Base-by-base conservation (phyloP, 805 yeast genomes). In the Saccharomyces eubayanus region DNA sequence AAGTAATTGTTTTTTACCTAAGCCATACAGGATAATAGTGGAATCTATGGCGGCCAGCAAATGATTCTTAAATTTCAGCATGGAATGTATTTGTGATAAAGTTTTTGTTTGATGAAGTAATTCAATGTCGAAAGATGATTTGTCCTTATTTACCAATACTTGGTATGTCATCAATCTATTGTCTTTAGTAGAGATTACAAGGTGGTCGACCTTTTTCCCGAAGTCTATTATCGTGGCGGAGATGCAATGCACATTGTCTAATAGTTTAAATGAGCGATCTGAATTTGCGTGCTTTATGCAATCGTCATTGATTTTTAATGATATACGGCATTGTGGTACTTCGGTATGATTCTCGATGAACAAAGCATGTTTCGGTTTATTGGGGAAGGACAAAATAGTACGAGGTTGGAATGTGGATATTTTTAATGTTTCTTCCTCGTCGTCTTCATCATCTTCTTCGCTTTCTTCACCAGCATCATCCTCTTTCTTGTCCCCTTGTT, bases 1-100 rank as follows among this genome's bases (percentile, higher is more conserved):
- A 53, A 94, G 72, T 41, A 92, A 72, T 63, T 91, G 97, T 58
- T 85, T 87, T 61, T 76, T 75, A 1, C 99, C 99, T 29, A 89
- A 57, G 28, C 84, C 91, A 64, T 78, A 90, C 8, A 87, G 59
- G 36, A 87, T 70, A 49, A 92, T 60, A 49, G 69, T 67, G 47
- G 77, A 73, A 0, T 76, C 77, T 49, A 80, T 59, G 0, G 88
- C 91, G 1, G 79, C 84, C 1, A 90, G 66, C 1, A 90, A 64
- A 55, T 75, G 76, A 0, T 84, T 87, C 49, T 78, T 77, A 65
- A 88, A 89, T 10, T 73, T 69, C 1, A 67, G 59, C 65, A 91
- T 59, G 0, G 86, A 74, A 29, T 74, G 57, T 0, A 82, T 80
- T 1, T 73, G 70, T 6, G 62, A 71, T 4, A 79, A 82, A 0